Evolutionary conservation across 345 rosid genomes (phyloP).

Genomic region (Stellera chamaejasme): DNA sequence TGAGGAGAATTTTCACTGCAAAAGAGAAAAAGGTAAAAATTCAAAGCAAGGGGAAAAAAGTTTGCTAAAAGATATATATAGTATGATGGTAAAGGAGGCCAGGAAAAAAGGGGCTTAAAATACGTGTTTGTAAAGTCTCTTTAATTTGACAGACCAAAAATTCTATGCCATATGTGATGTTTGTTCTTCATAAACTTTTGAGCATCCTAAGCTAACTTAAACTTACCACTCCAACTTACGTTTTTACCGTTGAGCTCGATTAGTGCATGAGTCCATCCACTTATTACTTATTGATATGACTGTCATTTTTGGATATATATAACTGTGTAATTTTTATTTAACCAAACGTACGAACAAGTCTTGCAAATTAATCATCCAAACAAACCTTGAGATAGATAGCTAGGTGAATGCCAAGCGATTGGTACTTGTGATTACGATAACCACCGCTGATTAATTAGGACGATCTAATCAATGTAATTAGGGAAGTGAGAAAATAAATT

Average conservation of each 20-base stretch:
- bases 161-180: constrained; percentile 2
- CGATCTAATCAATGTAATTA: neutral
- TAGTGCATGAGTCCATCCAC: neutral
- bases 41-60: constrained; percentile 12
- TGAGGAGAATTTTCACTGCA: constrained; percentile 18
- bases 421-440: no score
- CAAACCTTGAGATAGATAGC: no score
- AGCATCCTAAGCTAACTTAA: constrained; percentile 35
- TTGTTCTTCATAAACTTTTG: constrained; percentile 16
- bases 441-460: neutral
- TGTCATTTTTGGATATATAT: neutral
- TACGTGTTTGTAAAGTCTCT: constrained; percentile 42
- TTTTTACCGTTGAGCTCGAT: constrained; percentile 13
- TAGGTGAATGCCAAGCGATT: no score
- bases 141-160: constrained; percentile 15
- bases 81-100: constrained; percentile 5
- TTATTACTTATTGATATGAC: neutral
- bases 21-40: constrained; percentile 20
- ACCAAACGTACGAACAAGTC: no score
- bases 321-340: neutral
- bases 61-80: constrained; percentile 8
- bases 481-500: neutral
- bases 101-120: constrained; percentile 39
- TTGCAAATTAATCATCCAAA: no score
- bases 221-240: neutral